Evolutionary conservation across 2,329 filamentous ascomycete species (phyloP), one percentile per base, ranked within the genome.

Genomic region (Tricladium varicosporioides): DNA sequence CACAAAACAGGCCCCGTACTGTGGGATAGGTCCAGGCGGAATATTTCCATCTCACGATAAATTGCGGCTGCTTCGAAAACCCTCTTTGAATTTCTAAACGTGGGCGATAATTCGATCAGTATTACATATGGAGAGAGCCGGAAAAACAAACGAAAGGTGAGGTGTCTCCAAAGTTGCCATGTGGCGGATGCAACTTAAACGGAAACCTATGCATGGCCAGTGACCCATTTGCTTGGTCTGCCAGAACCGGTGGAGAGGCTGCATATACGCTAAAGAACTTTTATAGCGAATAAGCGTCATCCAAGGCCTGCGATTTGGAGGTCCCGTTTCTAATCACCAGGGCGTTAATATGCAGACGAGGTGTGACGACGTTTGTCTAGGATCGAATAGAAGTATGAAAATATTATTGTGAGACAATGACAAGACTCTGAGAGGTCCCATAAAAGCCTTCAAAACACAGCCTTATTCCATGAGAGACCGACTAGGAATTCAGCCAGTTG

Each of bases 91-190:
- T 4, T n/a, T 4, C 9, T 40, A 40, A 45, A 32, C 10, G 45
- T 52, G 50, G 18, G 42, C 19, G 32, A 45, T 31, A 52, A 32
- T 45, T 2, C 36, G 40, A 59, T 53, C 1, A 57, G 55, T 47
- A 42, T 50, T 31, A 54, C 54, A 27, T 60, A 54, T 31, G 43
- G 43, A 9, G 58, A 60, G 43, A 57, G 58, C 22, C 51, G 58
- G 14, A 60, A 55, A 46, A 57, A 57, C 44, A 57, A 60, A 32
- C 42, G 58, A 44, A 60, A 60, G 48, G 58, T 56, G 27, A 46
- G 45, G 27, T 16, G n/a, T 22, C 7, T 33, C 22, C 27, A 16
- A 32, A 10, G 13, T 40, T 40, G 36, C 36, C 36, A 40, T 40
- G n/a, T 15, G n/a, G 15, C 5, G 31, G 15, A 19, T 40, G n/a